Evolutionary conservation across 2,329 filamentous ascomycete species (phyloP).

Genomic region (Ceratocystis ficicola): DNA sequence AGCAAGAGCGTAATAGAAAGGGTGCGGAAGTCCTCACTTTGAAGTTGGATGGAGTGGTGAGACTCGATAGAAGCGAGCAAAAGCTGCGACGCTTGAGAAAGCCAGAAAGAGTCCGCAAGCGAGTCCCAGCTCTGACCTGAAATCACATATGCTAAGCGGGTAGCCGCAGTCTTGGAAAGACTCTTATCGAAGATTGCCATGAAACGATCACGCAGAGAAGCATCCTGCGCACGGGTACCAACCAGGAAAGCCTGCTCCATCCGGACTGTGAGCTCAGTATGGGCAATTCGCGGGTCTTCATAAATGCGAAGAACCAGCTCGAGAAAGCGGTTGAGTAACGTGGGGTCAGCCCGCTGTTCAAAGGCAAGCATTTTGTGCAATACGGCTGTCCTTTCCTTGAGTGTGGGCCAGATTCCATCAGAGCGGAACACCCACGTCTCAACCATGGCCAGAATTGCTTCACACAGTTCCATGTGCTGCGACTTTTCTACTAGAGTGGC

Average conservation of each 20-base stretch:
- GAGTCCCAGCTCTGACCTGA: conserved; percentile 95
- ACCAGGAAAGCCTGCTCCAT: conserved; percentile 98
- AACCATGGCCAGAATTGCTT: conserved; percentile 87
- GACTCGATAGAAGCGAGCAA: conserved; percentile 84
- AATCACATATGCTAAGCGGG: conserved; percentile 78
- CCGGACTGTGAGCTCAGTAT: conserved; percentile 88
- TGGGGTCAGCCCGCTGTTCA: conserved; percentile 69
- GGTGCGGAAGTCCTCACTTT: conserved; percentile 72
- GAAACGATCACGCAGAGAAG: conserved; percentile 94
- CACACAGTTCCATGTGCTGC: conserved; percentile 70
- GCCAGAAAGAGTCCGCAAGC: conserved; percentile 87
- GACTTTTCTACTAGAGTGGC: conserved; percentile 94
- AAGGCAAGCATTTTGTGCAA: conserved; percentile 98
- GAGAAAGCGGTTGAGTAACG: conserved; percentile 82
- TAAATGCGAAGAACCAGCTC: conserved; percentile 96
- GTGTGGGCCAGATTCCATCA: conserved; percentile 85
- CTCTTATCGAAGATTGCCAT: conserved; percentile 94
- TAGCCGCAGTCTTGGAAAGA: conserved; percentile 80
- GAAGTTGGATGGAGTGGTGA: conserved; percentile 63
- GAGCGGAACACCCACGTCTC: conserved; percentile 94
- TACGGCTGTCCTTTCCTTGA: conserved; percentile 98
- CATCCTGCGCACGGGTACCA: conserved; percentile 80
- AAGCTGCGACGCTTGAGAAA: conserved; percentile 86
- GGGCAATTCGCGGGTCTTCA: conserved; percentile 88
- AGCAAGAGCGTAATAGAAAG: conserved; percentile 63